Evolutionary conservation across 257 asterid genomes (phyloP), one percentile per base, ranked within the genome.

Genomic region (Buddleja alternifolia): DNA sequence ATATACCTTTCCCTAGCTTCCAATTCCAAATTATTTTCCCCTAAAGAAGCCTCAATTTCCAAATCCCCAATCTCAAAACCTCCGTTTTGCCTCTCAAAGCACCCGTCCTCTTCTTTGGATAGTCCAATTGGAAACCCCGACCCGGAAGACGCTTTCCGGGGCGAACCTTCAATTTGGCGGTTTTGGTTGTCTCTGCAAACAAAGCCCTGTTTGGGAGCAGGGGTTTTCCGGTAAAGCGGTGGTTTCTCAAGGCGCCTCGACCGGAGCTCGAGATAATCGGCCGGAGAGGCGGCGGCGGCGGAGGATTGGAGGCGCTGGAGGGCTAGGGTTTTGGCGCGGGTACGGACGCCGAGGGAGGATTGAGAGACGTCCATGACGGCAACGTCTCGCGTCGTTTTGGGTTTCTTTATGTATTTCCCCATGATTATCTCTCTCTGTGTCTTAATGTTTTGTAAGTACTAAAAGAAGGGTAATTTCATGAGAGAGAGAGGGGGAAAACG

Each of bases 271-370:
- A 89, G 94, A 55, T 64, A 81, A 15, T 82, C 85, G 14, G 66
- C 20, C 68, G 44, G 21, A 36, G 70, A 15, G 59, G 71, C 20
- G 62, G 62, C 20, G 62, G 58, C 17, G 75, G 51, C 9, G 48
- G 78, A 32, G 14, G 88, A 62, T 10, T 80, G 84, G n/a, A 78
- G 84, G 65, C 86, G 85, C 39, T 78, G 86, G n/a, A 87, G 95
- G 12, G 95, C 95, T 64, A 89, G 80, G 79, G 88, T 89, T 81
- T 75, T 89, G 71, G 97, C 90, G n/a, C 96, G 89, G 8, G 97
- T 89, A 14, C 87, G 93, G 20, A 89, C 97, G 23, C 97, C 97
- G 42, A 86, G 81, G 1, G 83, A 68, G 17, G 85, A 70, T 48
- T 88, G 90, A 0, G 86, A 74, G 57, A 75, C 68, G 16, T 87